Evolutionary conservation across 805 yeast species (phyloP).

Genomic region (Kazachstania viticola): DNA sequence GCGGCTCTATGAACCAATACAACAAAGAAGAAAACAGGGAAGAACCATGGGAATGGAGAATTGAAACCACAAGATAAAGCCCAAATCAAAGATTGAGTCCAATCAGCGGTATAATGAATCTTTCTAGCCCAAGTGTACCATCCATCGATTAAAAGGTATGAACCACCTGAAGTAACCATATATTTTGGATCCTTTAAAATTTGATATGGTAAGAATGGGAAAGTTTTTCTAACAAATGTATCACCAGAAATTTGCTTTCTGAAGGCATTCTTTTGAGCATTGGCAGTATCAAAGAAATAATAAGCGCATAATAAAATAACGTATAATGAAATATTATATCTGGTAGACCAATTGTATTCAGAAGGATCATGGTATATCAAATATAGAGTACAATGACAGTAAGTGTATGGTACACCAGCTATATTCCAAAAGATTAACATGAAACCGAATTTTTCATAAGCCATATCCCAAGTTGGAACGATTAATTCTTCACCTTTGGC

Average conservation of each 20-base stretch:
- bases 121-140: constrained; percentile 93
- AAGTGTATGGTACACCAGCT: constrained; percentile 97
- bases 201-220: constrained; percentile 87
- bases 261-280: constrained; percentile 91
- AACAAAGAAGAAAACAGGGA: constrained; percentile 79
- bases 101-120: constrained; percentile 91
- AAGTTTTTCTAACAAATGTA: constrained; percentile 61
- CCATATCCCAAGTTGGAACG: constrained; percentile 99
- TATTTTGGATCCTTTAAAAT: constrained; percentile 74
- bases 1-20: constrained; percentile 81
- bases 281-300: constrained; percentile 88
- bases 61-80: constrained; percentile 79
- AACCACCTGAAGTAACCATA: constrained; percentile 76
- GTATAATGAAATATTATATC: constrained; percentile 47
- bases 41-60: constrained; percentile 92
- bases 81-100: constrained; percentile 81
- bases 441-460: constrained; percentile 97
- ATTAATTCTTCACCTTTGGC: constrained; percentile 96
- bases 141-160: constrained; percentile 78
- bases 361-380: constrained; percentile 72
- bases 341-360: constrained; percentile 65
- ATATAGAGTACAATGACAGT: constrained; percentile 85
- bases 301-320: constrained; percentile 55
- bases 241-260: constrained; percentile 79
- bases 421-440: constrained; percentile 98